Evolutionary conservation across 2,329 filamentous ascomycete genomes (phyloP), one percentile per base, ranked within the genome.

Genomic region (Cladorrhinum sp.): DNA sequence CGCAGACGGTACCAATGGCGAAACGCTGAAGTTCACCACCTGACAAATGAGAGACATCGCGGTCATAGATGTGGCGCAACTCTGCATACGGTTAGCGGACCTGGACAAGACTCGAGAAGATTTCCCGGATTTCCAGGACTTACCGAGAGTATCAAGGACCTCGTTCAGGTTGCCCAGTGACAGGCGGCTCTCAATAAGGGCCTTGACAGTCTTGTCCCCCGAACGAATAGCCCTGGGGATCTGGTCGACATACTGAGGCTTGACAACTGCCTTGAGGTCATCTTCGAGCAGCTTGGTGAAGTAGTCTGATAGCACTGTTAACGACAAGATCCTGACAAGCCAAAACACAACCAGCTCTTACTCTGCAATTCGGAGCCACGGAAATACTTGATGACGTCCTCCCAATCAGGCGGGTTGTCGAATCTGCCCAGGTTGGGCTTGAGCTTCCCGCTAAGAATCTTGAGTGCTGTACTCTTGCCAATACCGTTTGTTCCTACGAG

Each of bases 401-500:
- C 93, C 95, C 96, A 99, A 76, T 99, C 95, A 14, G 95, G 96
- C 8, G 95, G 94, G 77, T 98, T 96, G 68, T 98, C 93, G 75
- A 90, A 96, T 73, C 90, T 86, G 67, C 96, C 95, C 78, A 99
- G 77, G 77, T 99, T 99, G 62, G 95, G 95, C 86, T 99, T 99
- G 72, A 99, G 84, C 80, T 98, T 99, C 74, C 95, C 95, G 72
- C 92, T 96, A 71, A 99, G 87, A 75, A 99, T 97, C 83, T 99
- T 99, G 76, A 99, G 81, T 8, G 95, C 96, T n/a, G 95, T 99
- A 81, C 92, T 97, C 86, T 99, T 99, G 78, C 95, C 95, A 72
- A 98, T 99, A 92, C 96, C 95, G 86, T 99, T 99, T 71, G 95
- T 98, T 76, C 95, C 96, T 50, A 99, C 96, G 57, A 99, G 84